A percentile compares a stretch with the other conserved stretches of the same genome.
These are phyloP conservation scores for Colletotrichum tabaci DNA, from an alignment of 2,329 filamentous ascomycete genomes.

Conservation along the genomic window DNA sequence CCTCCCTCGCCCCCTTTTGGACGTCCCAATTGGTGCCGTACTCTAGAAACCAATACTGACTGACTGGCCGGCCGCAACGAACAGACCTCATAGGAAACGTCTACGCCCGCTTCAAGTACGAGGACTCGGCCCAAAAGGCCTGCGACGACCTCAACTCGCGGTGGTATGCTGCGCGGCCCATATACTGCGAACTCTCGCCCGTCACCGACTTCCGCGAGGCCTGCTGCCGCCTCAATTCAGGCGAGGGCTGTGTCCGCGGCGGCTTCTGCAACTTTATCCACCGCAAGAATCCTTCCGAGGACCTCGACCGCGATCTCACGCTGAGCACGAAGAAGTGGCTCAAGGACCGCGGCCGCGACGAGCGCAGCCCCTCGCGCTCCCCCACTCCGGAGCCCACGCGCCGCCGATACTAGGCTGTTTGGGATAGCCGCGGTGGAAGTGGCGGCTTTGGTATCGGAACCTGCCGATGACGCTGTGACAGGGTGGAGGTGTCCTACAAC, in stretches of 20 bases:
- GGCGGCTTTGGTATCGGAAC: neutral
- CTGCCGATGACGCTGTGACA: neutral
- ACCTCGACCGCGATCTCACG: conserved; percentile 89
- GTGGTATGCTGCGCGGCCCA: conserved; percentile 97
- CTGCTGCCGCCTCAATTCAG: conserved; percentile 93
- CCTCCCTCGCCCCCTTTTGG: neutral
- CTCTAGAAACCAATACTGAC: neutral
- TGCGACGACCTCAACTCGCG: conserved; percentile 94
- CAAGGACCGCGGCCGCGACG: conserved; percentile 85
- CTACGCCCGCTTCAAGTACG: conserved; percentile 99
- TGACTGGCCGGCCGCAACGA: conserved; percentile 45
- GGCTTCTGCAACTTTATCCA: conserved; percentile 99
- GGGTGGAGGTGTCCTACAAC: neutral
- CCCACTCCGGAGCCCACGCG: conserved; percentile 88
- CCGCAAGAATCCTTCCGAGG: conserved; percentile 91
- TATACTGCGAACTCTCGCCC: conserved; percentile 97
- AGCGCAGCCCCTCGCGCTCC: conserved; percentile 84
- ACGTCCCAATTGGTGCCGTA: conserved; percentile 41
- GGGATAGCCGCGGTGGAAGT: neutral
- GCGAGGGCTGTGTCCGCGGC: conserved; percentile 94
- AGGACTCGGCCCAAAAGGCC: conserved; percentile 93
- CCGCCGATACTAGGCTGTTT: conserved; percentile 71
- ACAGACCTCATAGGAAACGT: conserved; percentile 97
- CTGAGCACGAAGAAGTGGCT: conserved; percentile 98
- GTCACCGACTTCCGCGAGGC: conserved; percentile 99